A percentile compares a stretch with the other conserved stretches of the same genome.
Evolutionary conservation across 352 stramenopile species (phyloP).

Genomic region (Phytopythium boreale): DNA sequence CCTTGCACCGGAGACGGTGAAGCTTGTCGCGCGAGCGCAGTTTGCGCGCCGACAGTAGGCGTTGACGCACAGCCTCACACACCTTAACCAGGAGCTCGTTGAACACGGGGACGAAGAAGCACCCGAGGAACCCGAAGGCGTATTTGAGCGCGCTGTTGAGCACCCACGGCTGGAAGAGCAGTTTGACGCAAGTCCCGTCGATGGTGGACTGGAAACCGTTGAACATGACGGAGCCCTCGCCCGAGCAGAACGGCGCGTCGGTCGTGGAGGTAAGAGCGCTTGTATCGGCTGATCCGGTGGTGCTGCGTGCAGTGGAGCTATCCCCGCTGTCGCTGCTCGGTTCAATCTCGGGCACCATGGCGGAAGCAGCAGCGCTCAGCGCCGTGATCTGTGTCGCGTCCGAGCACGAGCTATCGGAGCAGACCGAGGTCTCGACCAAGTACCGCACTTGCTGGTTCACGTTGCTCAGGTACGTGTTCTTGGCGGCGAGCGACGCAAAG

Average conservation of each 20-base stretch:
- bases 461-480: slow-evolving; percentile 57
- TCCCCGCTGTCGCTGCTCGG: slow-evolving; percentile 10
- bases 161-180: slow-evolving; percentile 82
- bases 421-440: slow-evolving; percentile 52
- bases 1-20: slow-evolving; percentile 65
- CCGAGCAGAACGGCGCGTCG: slow-evolving; percentile 14
- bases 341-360: slow-evolving; percentile 25
- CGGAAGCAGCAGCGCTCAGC: slow-evolving; percentile 41
- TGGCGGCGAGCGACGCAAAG: slow-evolving; percentile 66
- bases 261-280: neutral
- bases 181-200: slow-evolving; percentile 52
- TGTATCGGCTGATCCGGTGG: neutral
- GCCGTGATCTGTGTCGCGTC: slow-evolving; percentile 58
- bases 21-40: slow-evolving; percentile 33
- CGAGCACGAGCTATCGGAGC: slow-evolving; percentile 39
- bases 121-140: slow-evolving; percentile 59
- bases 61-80: slow-evolving; percentile 29
- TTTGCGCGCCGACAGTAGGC: slow-evolving; percentile 12
- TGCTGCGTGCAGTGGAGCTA: neutral
- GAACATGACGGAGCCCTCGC: slow-evolving; percentile 77
- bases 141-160: slow-evolving; percentile 66
- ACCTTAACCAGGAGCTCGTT: slow-evolving; percentile 58
- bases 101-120: slow-evolving; percentile 60
- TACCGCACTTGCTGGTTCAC: slow-evolving; percentile 52
- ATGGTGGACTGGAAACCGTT: slow-evolving; percentile 77